Conservation (phyloP, 106 monocot genomes). For the Iris macrosiphon region DNA sequence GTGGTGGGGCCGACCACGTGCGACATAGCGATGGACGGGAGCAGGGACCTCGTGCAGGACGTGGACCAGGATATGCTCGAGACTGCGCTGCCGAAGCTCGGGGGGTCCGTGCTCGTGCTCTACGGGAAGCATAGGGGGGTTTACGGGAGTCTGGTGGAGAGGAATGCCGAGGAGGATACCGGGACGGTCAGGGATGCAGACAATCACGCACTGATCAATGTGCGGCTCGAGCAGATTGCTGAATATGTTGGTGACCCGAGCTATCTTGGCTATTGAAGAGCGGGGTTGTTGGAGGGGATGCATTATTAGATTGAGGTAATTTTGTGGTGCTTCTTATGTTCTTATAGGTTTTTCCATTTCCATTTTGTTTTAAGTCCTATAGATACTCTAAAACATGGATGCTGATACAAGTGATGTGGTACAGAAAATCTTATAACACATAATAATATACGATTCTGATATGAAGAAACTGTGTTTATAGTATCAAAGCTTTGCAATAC, state of each 20-base stretch:
- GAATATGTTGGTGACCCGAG: slow-evolving; percentile 82
- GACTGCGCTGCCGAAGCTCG: slow-evolving; percentile 72
- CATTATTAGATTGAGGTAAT: too few species aligned
- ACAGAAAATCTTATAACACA: too few species aligned
- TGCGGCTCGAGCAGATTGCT: slow-evolving; percentile 76
- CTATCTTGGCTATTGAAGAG: slow-evolving; percentile 72
- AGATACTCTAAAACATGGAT: too few species aligned
- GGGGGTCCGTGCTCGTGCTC: slow-evolving; percentile 75
- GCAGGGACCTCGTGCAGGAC: slow-evolving; percentile 61
- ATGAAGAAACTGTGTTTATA: too few species aligned
- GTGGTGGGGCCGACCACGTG: slow-evolving; percentile 77
- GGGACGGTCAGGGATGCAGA: slow-evolving; percentile 74
- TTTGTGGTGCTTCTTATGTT: too few species aligned
- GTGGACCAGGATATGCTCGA: slow-evolving; percentile 85
- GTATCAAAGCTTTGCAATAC: too few species aligned
- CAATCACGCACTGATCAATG: slow-evolving; percentile 64
- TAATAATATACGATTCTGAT: too few species aligned
- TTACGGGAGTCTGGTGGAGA: slow-evolving; percentile 76
- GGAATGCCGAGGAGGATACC: slow-evolving; percentile 56
- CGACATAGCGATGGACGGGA: slow-evolving; percentile 80
- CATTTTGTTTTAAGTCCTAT: too few species aligned
- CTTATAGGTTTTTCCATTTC: too few species aligned
- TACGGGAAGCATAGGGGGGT: slow-evolving; percentile 80
- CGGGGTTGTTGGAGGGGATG: too few species aligned
- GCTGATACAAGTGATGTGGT: too few species aligned